These are phyloP conservation scores for Fraxinus xanthoxyloides DNA, from an alignment of 305 asterid species.

Conservation along the genomic window DNA sequence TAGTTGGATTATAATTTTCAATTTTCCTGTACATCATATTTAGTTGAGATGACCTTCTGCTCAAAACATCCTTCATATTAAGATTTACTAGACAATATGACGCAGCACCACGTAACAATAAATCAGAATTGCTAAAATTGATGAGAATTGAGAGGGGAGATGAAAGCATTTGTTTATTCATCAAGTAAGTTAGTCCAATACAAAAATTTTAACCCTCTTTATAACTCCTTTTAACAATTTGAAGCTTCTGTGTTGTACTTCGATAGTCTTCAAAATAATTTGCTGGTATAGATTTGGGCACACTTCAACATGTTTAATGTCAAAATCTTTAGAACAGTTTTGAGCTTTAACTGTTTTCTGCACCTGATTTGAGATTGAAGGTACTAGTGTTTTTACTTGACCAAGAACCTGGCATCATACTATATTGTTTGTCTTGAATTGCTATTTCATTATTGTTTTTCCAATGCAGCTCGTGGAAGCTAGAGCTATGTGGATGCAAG, in stretches of 20 bases:
- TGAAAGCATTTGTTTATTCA: not conserved
- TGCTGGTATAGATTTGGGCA: not conserved
- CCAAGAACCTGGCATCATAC: not conserved
- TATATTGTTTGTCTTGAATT: conserved; percentile 7
- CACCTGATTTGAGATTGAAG: not conserved
- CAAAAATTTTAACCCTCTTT: not conserved
- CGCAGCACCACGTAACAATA: not conserved
- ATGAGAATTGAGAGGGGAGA: not conserved
- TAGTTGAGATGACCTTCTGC: not conserved
- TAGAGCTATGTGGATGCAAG: conserved; percentile 89
- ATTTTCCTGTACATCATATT: conserved; percentile 4
- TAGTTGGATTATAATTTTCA: conserved; percentile 7
- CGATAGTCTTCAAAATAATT: not conserved
- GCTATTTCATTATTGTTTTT: conserved; percentile 11
- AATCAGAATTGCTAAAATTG: not conserved
- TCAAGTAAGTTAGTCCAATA: not conserved
- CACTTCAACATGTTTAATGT: not conserved
- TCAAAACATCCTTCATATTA: conserved; percentile 1
- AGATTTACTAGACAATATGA: not conserved
- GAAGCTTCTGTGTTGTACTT: not conserved
- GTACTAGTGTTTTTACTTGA: not conserved
- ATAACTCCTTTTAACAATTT: not conserved
- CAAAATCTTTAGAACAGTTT: not conserved
- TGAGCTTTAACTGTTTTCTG: not conserved
- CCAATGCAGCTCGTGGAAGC: conserved; percentile 67